Base-by-base conservation (phyloP, 1,284 basidiomycete genomes). In the Microbotryum intermedium region DNA sequence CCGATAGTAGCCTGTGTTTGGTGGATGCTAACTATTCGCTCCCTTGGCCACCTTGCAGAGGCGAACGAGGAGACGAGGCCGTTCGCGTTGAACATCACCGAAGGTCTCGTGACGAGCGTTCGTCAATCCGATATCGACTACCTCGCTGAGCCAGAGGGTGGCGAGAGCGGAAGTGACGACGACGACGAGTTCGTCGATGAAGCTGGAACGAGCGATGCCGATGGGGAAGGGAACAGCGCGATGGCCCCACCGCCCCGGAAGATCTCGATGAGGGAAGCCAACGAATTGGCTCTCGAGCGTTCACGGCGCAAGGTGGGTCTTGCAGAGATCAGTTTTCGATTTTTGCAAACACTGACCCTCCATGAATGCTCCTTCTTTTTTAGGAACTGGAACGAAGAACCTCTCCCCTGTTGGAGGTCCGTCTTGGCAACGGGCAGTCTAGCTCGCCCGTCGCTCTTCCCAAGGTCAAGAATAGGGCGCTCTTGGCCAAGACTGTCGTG, bases 31-130 rank as follows among this genome's bases (percentile, higher is more conserved):
- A 43, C 23, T 8, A 25, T 28, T 28, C 6, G 6, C 16, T 2
- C 21, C 6, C 13, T 13, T 0, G 6, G 46, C 26, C 2, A 21
- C 46, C 20, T 28, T 5, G 9, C 62, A 65, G 65, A 48, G 42
- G 53, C 30, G n/a, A 61, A 68, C 47, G 61, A 63, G 55, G 59
- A 65, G 30, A 68, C 66, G 1, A 45, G 55, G 25, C 29, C 54
- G 9, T 68, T 68, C 34, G 66, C 51, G 21, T 21, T 25, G 6
- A 30, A 34, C 16, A 52, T 65, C 30, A 51, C 23, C 9, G 48
- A 55, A 5, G 46, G 49, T 0, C 51, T 47, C 42, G 34, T 43
- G 10, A 26, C 57, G 6, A 30, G 46, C 3, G 16, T 26, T 16
- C 55, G 58, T 20, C 23, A 16, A 0, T 39, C 28, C 44, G 58